Conservation (phyloP, 805 yeast species). For the Myxozyma nipponensis region DNA sequence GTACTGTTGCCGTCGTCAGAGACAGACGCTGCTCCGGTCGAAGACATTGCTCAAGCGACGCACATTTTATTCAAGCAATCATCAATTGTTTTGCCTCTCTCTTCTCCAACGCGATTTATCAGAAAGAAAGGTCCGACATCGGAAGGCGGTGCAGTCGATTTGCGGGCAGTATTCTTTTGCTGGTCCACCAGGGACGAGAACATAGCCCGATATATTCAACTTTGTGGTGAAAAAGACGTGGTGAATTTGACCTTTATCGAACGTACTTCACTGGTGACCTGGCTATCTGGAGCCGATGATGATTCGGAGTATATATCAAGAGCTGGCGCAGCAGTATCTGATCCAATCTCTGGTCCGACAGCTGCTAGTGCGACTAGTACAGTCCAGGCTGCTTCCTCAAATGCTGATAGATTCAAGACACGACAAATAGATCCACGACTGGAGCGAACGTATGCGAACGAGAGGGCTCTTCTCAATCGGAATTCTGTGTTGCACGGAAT, state of each 20-base stretch:
- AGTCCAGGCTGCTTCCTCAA: neutral
- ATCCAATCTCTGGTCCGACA: neutral
- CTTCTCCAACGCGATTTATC: slow-evolving; percentile 51
- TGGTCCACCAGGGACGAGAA: slow-evolving; percentile 72
- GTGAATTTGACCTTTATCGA: slow-evolving; percentile 76
- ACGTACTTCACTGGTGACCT: slow-evolving; percentile 75
- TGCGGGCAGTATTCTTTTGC: slow-evolving; percentile 66
- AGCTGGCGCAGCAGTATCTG: neutral
- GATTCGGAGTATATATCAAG: slow-evolving; percentile 21
- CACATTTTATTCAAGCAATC: slow-evolving; percentile 33
- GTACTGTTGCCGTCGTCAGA: slow-evolving; percentile 30
- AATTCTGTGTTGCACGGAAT: slow-evolving; percentile 40
- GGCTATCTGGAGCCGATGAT: slow-evolving; percentile 69
- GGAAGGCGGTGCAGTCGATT: slow-evolving; percentile 33
- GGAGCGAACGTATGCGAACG: slow-evolving; percentile 46
- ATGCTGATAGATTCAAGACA: neutral
- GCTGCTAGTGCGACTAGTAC: neutral
- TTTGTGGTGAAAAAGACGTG: slow-evolving; percentile 60
- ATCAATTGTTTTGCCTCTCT: slow-evolving; percentile 27
- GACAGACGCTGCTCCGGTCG: slow-evolving; percentile 31
- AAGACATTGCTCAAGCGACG: slow-evolving; percentile 41
- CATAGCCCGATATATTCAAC: slow-evolving; percentile 75
- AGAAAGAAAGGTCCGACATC: slow-evolving; percentile 47
- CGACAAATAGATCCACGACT: slow-evolving; percentile 49
- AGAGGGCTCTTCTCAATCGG: slow-evolving; percentile 43